These are phyloP conservation scores for Pyricularia grisea DNA, from an alignment of 2,329 filamentous ascomycete genomes.

Conservation along the genomic window DNA sequence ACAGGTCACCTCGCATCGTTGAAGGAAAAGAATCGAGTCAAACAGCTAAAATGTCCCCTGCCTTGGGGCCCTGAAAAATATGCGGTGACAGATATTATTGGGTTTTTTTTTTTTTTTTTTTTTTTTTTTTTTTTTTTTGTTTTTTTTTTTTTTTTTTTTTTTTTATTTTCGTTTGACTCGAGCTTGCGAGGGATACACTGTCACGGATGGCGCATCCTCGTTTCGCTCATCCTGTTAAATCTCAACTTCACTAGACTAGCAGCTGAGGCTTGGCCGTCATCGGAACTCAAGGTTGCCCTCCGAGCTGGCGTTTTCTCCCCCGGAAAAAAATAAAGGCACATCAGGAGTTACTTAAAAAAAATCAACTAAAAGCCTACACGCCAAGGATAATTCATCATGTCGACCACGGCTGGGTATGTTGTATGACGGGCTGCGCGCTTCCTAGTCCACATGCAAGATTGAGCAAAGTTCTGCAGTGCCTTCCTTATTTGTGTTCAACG, in stretches of 20 bases:
- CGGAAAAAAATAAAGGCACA: no score
- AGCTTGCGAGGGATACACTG: background rate
- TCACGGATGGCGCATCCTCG: background rate
- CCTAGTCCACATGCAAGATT: background rate
- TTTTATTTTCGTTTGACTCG: background rate
- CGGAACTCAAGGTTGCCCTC: background rate
- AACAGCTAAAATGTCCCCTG: background rate
- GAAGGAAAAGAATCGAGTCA: background rate
- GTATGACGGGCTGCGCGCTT: background rate
- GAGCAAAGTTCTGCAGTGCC: background rate
- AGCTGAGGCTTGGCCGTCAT: background rate
- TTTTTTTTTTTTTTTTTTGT: no score
- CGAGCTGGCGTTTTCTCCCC: background rate
- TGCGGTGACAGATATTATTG: background rate
- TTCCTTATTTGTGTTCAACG: background rate
- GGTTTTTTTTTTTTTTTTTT: no score
- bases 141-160: no score
- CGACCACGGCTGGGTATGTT: constrained; percentile 8
- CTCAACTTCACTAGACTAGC: background rate
- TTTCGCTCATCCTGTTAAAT: background rate
- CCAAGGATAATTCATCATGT: constrained; percentile 1
- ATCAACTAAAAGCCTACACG: background rate
- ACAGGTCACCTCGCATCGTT: background rate
- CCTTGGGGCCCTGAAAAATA: background rate
- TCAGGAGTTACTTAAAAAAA: background rate